These are phyloP conservation scores for Phytophthora constricta DNA, from an alignment of 352 stramenopile genomes.

Conservation along the genomic window DNA sequence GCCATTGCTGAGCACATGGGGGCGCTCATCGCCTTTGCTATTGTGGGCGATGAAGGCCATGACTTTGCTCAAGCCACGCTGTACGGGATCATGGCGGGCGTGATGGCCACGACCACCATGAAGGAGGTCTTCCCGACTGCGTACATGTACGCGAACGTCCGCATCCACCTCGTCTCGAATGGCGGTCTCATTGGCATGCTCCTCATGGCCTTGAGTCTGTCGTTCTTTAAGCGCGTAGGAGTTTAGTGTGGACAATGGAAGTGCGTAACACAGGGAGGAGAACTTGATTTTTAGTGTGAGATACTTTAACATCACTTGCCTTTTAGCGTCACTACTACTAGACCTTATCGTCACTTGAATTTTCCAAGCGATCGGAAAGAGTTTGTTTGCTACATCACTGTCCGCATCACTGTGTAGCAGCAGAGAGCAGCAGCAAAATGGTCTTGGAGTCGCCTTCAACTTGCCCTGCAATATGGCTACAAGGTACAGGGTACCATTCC, in stretches of 20 bases:
- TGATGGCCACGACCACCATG: conserved; percentile 94
- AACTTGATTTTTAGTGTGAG: too few species aligned
- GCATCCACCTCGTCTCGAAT: conserved; percentile 83
- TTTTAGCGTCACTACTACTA: too few species aligned
- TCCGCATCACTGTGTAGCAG: too few species aligned
- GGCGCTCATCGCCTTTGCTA: conserved; percentile 83
- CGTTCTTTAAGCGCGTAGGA: conserved; percentile 81
- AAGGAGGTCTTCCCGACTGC: conserved; percentile 93
- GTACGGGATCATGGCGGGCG: conserved; percentile 92
- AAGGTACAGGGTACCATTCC: too few species aligned
- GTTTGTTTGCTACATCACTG: too few species aligned
- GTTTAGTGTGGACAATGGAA: too few species aligned
- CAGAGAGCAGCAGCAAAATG: too few species aligned
- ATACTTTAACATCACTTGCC: not conserved
- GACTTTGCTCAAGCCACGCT: conserved; percentile 74
- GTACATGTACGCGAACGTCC: conserved; percentile 86
- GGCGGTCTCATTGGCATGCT: conserved; percentile 86
- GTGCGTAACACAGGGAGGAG: too few species aligned
- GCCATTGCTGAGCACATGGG: conserved; percentile 92
- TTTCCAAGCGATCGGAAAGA: too few species aligned
- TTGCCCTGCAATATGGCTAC: too few species aligned
- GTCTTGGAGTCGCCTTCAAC: too few species aligned
- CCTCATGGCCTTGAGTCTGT: conserved; percentile 91
- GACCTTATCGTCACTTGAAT: too few species aligned
- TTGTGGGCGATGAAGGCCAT: conserved; percentile 51